Percentiles rank a stretch among this genome's conserved stretches.
Conservation (phyloP, 2,329 filamentous ascomycete species). For the Epichloe sibirici region DNA sequence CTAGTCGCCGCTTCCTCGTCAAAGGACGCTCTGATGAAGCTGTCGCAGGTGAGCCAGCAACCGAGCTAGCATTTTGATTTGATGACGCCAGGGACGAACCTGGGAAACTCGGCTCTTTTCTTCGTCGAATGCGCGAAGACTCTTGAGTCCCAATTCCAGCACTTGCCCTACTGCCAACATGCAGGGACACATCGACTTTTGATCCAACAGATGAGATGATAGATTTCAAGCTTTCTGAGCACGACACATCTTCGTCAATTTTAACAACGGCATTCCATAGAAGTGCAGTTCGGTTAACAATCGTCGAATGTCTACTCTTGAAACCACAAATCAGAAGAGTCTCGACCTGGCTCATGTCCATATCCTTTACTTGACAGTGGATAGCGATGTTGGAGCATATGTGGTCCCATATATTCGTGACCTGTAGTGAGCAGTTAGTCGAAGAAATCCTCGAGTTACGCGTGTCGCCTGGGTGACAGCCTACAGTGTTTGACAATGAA, state of each 20-base stretch:
- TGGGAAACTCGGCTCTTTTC: conserved; percentile 31
- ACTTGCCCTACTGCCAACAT: conserved; percentile 28
- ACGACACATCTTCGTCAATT: conserved; percentile 43
- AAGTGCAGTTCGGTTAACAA: conserved; percentile 37
- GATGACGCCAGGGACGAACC: conserved; percentile 20
- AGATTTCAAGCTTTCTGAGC: conserved; percentile 50
- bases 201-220: conserved; percentile 49
- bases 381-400: conserved; percentile 29
- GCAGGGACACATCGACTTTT: conserved; percentile 34
- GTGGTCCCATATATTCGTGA: conserved; percentile 32
- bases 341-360: conserved; percentile 42
- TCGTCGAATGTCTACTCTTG: conserved; percentile 42
- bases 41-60: conserved; percentile 5
- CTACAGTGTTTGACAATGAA: conserved; percentile 26
- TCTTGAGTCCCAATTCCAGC: conserved; percentile 27
- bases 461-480: conserved; percentile 9
- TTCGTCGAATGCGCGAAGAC: conserved; percentile 34
- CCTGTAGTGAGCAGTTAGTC: conserved; percentile 15
- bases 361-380: conserved; percentile 23
- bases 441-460: not conserved
- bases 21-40: conserved; percentile 11
- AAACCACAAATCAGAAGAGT: conserved; percentile 42
- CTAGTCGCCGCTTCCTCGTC: conserved; percentile 17
- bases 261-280: conserved; percentile 64
- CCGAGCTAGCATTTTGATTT: conserved; percentile 11